Conservation (phyloP, 805 yeast species). For the Starmerella apis region DNA sequence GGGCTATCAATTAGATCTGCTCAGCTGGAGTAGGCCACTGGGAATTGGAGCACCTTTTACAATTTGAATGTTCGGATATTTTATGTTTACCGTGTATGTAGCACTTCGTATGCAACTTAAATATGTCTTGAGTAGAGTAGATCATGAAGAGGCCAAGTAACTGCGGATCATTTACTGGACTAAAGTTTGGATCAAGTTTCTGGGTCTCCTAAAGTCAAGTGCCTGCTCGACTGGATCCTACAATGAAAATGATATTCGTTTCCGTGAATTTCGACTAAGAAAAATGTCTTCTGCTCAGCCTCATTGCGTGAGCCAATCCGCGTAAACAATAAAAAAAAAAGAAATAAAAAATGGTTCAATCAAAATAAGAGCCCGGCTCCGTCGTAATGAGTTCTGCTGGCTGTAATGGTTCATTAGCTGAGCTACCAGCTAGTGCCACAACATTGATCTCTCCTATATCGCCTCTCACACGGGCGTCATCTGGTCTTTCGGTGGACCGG, state of each 20-base stretch:
- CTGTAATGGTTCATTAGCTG: neutral
- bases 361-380: neutral
- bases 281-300: neutral
- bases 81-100: neutral
- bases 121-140: neutral
- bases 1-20: conserved; percentile 80
- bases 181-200: too few relatives aligned
- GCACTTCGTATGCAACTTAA: neutral
- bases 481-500: neutral
- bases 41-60: conserved; percentile 43
- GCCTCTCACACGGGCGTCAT: neutral
- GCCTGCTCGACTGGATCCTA: too few relatives aligned
- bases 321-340: too few relatives aligned
- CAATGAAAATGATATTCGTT: too few relatives aligned
- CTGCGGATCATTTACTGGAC: too few relatives aligned
- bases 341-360: neutral
- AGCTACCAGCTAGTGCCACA: neutral
- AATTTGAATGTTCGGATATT: neutral
- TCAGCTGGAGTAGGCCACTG: conserved; percentile 55
- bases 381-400: neutral
- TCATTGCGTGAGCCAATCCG: neutral
- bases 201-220: too few relatives aligned
- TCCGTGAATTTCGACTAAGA: too few relatives aligned
- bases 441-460: neutral
- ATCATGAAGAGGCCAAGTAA: neutral